These are phyloP conservation scores for Panellus pusillus DNA, from an alignment of 768 basidiomycete genomes.

Conservation along the genomic window DNA sequence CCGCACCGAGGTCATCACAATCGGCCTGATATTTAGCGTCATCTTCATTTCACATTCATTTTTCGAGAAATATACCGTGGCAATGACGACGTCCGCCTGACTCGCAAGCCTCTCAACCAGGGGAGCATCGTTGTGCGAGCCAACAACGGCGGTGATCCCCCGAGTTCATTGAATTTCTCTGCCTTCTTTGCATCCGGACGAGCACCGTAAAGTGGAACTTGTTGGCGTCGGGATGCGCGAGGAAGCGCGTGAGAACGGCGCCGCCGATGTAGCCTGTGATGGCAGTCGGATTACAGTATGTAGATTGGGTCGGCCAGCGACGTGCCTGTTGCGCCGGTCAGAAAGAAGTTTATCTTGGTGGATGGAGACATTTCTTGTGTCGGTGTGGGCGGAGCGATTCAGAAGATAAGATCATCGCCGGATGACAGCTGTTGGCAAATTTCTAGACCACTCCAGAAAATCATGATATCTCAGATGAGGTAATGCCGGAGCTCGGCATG, in stretches of 20 bases:
- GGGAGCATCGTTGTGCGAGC: slow-evolving; percentile 44
- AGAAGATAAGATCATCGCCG: no score
- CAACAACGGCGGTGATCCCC: slow-evolving; percentile 38
- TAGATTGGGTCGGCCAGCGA: no score
- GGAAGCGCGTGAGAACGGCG: slow-evolving; percentile 43
- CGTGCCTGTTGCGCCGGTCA: not conserved
- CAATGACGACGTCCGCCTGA: slow-evolving; percentile 44
- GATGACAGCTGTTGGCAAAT: no score
- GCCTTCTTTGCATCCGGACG: slow-evolving; percentile 48
- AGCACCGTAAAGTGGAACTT: slow-evolving; percentile 44
- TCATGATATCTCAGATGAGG: no score
- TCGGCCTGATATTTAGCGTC: not conserved
- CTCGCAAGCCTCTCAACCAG: slow-evolving; percentile 45
- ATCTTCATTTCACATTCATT: not conserved
- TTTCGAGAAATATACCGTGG: slow-evolving; percentile 29
- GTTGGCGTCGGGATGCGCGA: slow-evolving; percentile 34
- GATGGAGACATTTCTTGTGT: not conserved
- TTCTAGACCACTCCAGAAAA: no score
- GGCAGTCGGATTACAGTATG: no score
- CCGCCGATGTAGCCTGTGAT: slow-evolving; percentile 52
- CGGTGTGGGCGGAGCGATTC: not conserved
- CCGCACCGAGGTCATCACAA: not conserved
- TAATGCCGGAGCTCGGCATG: no score
- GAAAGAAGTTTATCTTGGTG: not conserved
- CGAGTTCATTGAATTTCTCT: slow-evolving; percentile 38